These are phyloP conservation scores for Phytophthora aleatoria DNA, from an alignment of 352 stramenopile genomes.

Conservation along the genomic window DNA sequence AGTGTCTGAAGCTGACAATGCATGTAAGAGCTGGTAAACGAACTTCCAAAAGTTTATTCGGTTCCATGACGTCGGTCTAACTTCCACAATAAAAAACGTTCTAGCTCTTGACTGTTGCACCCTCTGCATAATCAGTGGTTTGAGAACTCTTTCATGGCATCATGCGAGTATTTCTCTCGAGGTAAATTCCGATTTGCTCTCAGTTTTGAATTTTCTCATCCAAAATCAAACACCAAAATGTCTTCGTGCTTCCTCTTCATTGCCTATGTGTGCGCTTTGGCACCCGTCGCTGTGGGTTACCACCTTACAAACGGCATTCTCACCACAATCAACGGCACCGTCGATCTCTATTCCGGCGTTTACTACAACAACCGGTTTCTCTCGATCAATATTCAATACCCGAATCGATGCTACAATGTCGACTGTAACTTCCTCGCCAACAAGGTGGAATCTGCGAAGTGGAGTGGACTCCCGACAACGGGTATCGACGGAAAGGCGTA, in stretches of 20 bases:
- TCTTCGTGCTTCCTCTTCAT: not conserved
- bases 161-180: too few species aligned
- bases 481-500: conserved; percentile 22
- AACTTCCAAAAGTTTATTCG: too few species aligned
- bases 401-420: conserved; percentile 33
- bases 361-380: conserved; percentile 22
- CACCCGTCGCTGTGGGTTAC: not conserved
- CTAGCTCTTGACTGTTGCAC: too few species aligned
- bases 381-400: conserved; percentile 21
- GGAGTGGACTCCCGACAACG: conserved; percentile 19
- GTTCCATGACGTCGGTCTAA: too few species aligned
- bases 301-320: not conserved
- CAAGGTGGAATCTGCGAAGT: conserved; percentile 28
- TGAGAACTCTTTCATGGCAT: too few species aligned
- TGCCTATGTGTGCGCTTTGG: not conserved
- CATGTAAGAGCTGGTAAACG: too few species aligned
- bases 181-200: not conserved
- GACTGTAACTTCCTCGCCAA: conserved; percentile 24
- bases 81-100: too few species aligned
- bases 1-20: too few species aligned
- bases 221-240: not conserved
- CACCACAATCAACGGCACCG: conserved; percentile 8
- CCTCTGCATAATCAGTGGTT: too few species aligned
- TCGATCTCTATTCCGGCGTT: conserved; percentile 19
- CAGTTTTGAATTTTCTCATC: not conserved